Base-by-base conservation (phyloP, 805 yeast species). In the Ogataea corticis region DNA sequence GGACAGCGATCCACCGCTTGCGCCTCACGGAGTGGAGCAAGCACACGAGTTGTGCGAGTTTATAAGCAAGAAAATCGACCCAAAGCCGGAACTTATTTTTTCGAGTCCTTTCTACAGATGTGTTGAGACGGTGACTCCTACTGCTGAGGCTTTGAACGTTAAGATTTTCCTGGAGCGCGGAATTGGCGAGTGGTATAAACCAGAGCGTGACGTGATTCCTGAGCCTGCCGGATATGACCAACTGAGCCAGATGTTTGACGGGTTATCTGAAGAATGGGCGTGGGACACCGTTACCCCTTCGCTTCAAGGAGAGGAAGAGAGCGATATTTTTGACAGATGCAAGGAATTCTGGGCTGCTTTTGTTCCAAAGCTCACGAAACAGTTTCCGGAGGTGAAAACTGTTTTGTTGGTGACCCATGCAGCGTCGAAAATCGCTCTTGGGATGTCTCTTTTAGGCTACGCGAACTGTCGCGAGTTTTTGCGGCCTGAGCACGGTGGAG, bases 41-140 rank as follows among this genome's bases (percentile, higher is more conserved):
- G 95, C 98, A 0, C 71, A 77, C 32, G 94, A 94, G 58, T 68
- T 94, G 50, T 90, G 87, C 0, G 74, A 68, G 19, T 84, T 75
- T 59, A 58, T 91, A 14, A 54, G 76, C 14, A 71, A 79, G 0
- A 48, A 60, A 6, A 41, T 58, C 11, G 47, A 50, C 7, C 83
- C 85, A 3, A 76, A 75, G 45, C 95, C 96, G 2, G 82, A 85
- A 49, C 66, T 85, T 47, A 75, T 94, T 10, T 75, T 89, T 51
- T 67, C 85, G 0, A 85, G 96, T 14, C 98, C 98, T 0, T 91
- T 90, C 63, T 90, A 87, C 62, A 72, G 98, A 47, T 94, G 98
- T 63, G 70, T 90, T 6, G 88, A 94, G 59, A 91, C 98, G 0
- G 74, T 85, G 7, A 66, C 75, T 10, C 96, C 96, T 2, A 72